phyloP scores from a whole-genome alignment of 2,329 filamentous ascomycete species.

The Ophiostoma perfectum region DNA sequence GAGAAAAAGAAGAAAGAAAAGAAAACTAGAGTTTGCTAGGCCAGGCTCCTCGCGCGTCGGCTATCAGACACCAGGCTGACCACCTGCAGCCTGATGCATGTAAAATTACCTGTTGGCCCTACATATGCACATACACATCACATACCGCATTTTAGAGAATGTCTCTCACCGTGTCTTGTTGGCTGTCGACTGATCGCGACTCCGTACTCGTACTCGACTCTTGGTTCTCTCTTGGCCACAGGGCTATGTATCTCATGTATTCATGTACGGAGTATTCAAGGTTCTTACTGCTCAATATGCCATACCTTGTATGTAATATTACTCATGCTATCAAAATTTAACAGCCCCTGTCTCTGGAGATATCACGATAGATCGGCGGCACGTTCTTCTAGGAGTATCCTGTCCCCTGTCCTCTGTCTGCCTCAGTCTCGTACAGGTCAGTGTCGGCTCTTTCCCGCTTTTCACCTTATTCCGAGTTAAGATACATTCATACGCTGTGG shows the following conservation, averaged over 20 bases:
- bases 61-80: background rate
- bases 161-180: background rate
- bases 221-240: background rate
- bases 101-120: constrained; percentile 2
- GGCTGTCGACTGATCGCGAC: background rate
- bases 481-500: background rate
- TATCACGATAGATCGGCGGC: constrained; percentile 21
- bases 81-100: constrained; percentile 6
- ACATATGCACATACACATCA: background rate
- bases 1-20: too few species aligned
- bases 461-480: too few species aligned
- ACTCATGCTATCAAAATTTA: background rate
- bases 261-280: background rate
- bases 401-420: background rate
- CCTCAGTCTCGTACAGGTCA: background rate
- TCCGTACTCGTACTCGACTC: too few species aligned
- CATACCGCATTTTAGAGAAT: background rate
- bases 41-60: too few species aligned
- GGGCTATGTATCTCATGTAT: background rate
- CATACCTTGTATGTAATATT: background rate
- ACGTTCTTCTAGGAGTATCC: constrained; percentile 4
- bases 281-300: background rate
- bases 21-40: too few species aligned
- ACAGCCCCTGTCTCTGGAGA: constrained; percentile 4
- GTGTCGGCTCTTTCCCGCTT: too few species aligned